Evolutionary conservation across 371 early-diverging fungal genomes (phyloP).

Genomic region (Mucor racemosus): DNA sequence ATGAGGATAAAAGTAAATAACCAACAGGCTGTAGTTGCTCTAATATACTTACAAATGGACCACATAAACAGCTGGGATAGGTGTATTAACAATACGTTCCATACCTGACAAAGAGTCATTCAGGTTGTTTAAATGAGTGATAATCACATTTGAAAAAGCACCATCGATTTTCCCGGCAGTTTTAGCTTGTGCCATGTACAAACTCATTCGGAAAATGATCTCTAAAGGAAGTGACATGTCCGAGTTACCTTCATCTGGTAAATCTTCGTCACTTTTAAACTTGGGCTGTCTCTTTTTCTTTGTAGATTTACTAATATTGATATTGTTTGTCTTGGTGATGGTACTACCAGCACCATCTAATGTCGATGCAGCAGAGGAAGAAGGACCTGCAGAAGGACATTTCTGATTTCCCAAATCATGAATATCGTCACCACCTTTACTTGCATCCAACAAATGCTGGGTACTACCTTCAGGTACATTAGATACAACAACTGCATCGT

Average conservation of each 20-base stretch:
- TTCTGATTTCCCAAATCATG: constrained; percentile 20
- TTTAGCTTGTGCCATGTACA: constrained; percentile 58
- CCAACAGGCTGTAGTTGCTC: not conserved
- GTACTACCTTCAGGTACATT: constrained; percentile 5
- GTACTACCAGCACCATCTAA: not conserved
- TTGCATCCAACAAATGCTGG: constrained; percentile 17
- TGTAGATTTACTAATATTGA: not conserved
- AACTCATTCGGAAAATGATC: constrained; percentile 59
- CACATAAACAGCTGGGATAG: constrained; percentile 80
- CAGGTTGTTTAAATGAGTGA: constrained; percentile 52
- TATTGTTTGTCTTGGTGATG: not conserved
- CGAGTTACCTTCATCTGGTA: constrained; percentile 43
- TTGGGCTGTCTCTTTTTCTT: constrained; percentile 14
- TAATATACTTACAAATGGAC: constrained; percentile 64
- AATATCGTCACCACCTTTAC: constrained; percentile 22
- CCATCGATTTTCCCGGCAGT: constrained; percentile 53
- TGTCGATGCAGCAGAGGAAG: constrained; percentile 15
- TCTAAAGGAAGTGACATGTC: constrained; percentile 66
- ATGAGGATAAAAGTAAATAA: not conserved
- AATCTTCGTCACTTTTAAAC: constrained; percentile 46
- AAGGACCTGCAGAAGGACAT: constrained; percentile 14
- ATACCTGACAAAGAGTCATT: constrained; percentile 72
- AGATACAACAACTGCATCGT: constrained; percentile 8
- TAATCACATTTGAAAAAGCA: constrained; percentile 53
- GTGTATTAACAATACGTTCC: constrained; percentile 79